Evolutionary conservation across 352 stramenopile genomes (phyloP).

Genomic region (Thalassiosira hispida): DNA sequence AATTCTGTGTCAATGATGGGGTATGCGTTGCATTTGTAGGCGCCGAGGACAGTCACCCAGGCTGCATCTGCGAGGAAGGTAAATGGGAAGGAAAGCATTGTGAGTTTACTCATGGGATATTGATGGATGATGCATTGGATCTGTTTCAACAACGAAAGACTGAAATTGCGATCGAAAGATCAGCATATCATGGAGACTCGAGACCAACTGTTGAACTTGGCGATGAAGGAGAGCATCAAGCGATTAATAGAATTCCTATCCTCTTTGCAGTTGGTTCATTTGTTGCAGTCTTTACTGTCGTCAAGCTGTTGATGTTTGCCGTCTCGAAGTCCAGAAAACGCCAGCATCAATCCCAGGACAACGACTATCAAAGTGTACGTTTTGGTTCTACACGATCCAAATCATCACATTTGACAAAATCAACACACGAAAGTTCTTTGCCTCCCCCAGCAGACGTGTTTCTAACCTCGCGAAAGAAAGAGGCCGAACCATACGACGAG

Average conservation of each 20-base stretch:
- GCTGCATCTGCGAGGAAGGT: slow-evolving; percentile 26
- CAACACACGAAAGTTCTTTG: not conserved
- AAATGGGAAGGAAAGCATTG: slow-evolving; percentile 46
- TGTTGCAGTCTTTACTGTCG: not conserved
- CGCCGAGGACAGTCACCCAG: slow-evolving; percentile 21
- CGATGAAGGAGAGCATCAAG: slow-evolving; percentile 1
- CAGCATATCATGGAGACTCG: not conserved
- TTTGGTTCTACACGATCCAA: slow-evolving; percentile 1
- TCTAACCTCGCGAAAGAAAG: slow-evolving; percentile 25
- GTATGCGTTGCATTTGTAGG: slow-evolving; percentile 29
- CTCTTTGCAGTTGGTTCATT: slow-evolving; percentile 13
- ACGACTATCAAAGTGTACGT: not conserved
- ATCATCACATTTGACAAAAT: not conserved
- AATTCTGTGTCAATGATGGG: slow-evolving; percentile 45
- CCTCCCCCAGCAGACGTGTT: slow-evolving; percentile 22
- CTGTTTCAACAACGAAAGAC: slow-evolving; percentile 32
- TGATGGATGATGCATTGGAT: slow-evolving; percentile 46
- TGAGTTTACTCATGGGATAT: slow-evolving; percentile 28
- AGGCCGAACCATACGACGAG: slow-evolving; percentile 15
- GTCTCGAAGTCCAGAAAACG: slow-evolving; percentile 13
- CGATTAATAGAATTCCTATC: not conserved
- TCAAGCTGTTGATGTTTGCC: slow-evolving; percentile 4
- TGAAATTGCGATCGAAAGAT: slow-evolving; percentile 23
- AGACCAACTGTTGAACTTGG: not conserved
- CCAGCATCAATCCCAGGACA: not conserved